These are phyloP conservation scores for Herpotrichia juniperi DNA, from an alignment of 2,329 filamentous ascomycete genomes.

Conservation along the genomic window DNA sequence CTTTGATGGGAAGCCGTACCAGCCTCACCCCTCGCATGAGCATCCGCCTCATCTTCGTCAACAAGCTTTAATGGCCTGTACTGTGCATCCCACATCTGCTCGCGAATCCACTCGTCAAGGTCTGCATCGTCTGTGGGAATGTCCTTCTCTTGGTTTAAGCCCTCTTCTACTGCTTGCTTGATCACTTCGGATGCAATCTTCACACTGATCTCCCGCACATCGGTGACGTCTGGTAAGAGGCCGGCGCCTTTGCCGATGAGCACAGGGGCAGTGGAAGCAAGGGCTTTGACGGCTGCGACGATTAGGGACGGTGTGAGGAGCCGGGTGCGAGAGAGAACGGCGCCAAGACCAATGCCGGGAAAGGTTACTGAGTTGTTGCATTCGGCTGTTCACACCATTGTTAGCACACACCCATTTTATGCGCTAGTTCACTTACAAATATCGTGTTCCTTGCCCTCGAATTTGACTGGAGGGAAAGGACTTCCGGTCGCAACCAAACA, in stretches of 20 bases:
- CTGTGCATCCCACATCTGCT: constrained; percentile 80
- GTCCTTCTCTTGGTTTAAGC: constrained; percentile 65
- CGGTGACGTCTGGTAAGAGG: constrained; percentile 75
- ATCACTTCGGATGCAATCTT: constrained; percentile 79
- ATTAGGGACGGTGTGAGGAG: constrained; percentile 79
- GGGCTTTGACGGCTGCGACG: constrained; percentile 76
- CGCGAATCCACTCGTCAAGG: constrained; percentile 73
- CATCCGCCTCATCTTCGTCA: constrained; percentile 55
- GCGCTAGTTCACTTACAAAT: constrained; percentile 54
- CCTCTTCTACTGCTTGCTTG: constrained; percentile 71
- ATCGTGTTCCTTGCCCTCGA: constrained; percentile 60
- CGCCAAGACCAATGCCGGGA: constrained; percentile 83
- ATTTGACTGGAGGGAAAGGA: constrained; percentile 76
- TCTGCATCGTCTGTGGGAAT: constrained; percentile 67
- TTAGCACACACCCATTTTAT: constrained; percentile 4
- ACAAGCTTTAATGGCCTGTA: constrained; percentile 71
- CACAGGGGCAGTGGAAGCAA: constrained; percentile 74
- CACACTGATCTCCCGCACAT: constrained; percentile 77
- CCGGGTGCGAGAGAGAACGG: constrained; percentile 71
- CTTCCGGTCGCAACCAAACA: constrained; percentile 83
- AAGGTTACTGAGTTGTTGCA: constrained; percentile 91
- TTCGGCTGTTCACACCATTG: constrained; percentile 65
- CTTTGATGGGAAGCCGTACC: constrained; percentile 45
- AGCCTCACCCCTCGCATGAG: constrained; percentile 66
- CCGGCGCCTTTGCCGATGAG: constrained; percentile 66